Percentiles rank a stretch among this genome's conserved stretches.
phyloP scores from a whole-genome alignment of 805 yeast species.

The Lipomyces orientalis region DNA sequence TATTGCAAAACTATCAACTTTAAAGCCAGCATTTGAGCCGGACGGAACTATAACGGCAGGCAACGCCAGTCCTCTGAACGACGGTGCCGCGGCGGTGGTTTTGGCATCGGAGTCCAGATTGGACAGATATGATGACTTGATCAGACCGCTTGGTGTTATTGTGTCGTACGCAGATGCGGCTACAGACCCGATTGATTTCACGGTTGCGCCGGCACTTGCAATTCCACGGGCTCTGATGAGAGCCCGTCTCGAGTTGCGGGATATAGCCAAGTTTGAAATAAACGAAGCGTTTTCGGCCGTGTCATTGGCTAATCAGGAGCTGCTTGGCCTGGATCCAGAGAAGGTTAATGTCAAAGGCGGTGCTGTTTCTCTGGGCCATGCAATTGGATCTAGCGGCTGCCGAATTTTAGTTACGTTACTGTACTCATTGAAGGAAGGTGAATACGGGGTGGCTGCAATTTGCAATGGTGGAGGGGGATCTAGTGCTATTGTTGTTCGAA shows the following conservation, averaged over 20 bases:
- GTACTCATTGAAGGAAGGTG: slow-evolving; percentile 62
- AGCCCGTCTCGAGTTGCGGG: slow-evolving; percentile 66
- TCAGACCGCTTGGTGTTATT: slow-evolving; percentile 71
- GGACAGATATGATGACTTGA: slow-evolving; percentile 62
- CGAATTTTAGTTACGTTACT: slow-evolving; percentile 70
- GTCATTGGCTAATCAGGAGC: slow-evolving; percentile 80
- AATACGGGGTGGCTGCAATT: slow-evolving; percentile 88
- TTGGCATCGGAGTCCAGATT: slow-evolving; percentile 80
- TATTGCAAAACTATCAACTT: slow-evolving; percentile 70
- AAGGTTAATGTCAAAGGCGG: slow-evolving; percentile 93
- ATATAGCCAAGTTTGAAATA: slow-evolving; percentile 84
- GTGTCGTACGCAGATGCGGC: slow-evolving; percentile 97
- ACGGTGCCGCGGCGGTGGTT: slow-evolving; percentile 93
- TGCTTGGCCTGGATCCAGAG: slow-evolving; percentile 64
- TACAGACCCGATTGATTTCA: slow-evolving; percentile 86
- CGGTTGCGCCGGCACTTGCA: slow-evolving; percentile 92
- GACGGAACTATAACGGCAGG: slow-evolving; percentile 97
- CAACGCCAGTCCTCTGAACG: slow-evolving; percentile 90
- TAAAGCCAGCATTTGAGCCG: slow-evolving; percentile 88
- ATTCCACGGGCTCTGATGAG: slow-evolving; percentile 89
- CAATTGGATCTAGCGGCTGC: slow-evolving; percentile 96
- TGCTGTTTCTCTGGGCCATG: slow-evolving; percentile 95
- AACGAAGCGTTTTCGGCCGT: slow-evolving; percentile 98
- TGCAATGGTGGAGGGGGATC: slow-evolving; percentile 99
- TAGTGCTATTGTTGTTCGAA: slow-evolving; percentile 69